Evolutionary conservation across 2,329 filamentous ascomycete genomes (phyloP).

Genomic region (Fusarium nanum): DNA sequence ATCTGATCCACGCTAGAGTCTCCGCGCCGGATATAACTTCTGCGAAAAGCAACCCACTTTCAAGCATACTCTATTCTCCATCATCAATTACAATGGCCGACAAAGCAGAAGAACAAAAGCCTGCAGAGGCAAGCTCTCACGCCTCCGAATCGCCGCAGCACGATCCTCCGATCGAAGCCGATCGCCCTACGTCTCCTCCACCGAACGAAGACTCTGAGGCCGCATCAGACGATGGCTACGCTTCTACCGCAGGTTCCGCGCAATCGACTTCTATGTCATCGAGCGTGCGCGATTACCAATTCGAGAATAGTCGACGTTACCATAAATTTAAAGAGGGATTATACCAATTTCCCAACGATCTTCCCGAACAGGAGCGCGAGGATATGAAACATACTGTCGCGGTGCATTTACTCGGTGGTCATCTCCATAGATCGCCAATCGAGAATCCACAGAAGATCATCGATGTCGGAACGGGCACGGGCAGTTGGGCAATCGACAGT

Average conservation of each 20-base stretch:
- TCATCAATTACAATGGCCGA: background rate
- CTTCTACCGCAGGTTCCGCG: slow-evolving; percentile 11
- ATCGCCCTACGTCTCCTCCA: background rate
- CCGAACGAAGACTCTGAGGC: slow-evolving; percentile 6
- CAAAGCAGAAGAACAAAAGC: background rate
- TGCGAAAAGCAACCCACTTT: background rate
- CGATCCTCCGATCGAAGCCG: slow-evolving; percentile 29
- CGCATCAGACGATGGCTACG: slow-evolving; percentile 34
- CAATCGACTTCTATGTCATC: slow-evolving; percentile 40
- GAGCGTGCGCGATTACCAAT: slow-evolving; percentile 55
- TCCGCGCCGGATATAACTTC: background rate
- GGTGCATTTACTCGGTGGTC: slow-evolving; percentile 51
- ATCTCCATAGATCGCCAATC: slow-evolving; percentile 58
- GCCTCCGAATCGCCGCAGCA: slow-evolving; percentile 3
- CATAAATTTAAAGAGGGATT: slow-evolving; percentile 56
- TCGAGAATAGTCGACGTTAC: slow-evolving; percentile 57
- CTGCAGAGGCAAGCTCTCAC: background rate
- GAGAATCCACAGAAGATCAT: slow-evolving; percentile 52
- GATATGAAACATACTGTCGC: slow-evolving; percentile 57
- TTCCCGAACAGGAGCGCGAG: slow-evolving; percentile 58
- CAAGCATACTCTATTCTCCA: background rate
- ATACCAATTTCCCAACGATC: slow-evolving; percentile 57
- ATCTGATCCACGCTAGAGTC: background rate
- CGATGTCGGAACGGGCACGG: slow-evolving; percentile 54
- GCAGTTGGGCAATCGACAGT: slow-evolving; percentile 61